Conservation (phyloP, 2,329 filamentous ascomycete genomes). For the Penicillium sp. region DNA sequence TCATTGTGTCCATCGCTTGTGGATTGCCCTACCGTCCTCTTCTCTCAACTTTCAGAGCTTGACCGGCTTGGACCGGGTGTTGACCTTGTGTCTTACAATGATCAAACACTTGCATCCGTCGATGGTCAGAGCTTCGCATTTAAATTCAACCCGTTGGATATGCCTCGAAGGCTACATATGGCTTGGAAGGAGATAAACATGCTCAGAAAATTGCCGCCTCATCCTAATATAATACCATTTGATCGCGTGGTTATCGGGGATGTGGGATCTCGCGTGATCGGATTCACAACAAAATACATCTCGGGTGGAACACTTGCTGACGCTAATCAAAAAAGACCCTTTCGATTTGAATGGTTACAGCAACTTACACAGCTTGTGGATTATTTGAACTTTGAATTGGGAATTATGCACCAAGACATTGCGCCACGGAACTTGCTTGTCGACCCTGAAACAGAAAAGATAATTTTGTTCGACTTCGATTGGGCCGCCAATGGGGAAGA, state of each 20-base stretch:
- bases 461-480: conserved; percentile 30
- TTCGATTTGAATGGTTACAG: conserved; percentile 27
- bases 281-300: conserved; percentile 30
- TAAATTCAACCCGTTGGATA: conserved; percentile 20
- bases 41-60: neutral
- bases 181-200: conserved; percentile 30
- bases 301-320: conserved; percentile 20
- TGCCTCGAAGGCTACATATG: conserved; percentile 17
- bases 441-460: conserved; percentile 21
- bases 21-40: neutral
- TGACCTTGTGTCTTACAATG: neutral
- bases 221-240: conserved; percentile 32
- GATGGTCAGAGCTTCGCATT: conserved; percentile 15
- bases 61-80: neutral
- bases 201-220: conserved; percentile 24
- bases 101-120: conserved; percentile 5
- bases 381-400: conserved; percentile 24
- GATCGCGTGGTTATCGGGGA: conserved; percentile 28
- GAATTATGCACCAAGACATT: conserved; percentile 31
- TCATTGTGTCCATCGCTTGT: neutral
- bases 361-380: conserved; percentile 26
- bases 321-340: conserved; percentile 20
- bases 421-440: conserved; percentile 27
- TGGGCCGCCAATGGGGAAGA: conserved; percentile 20
- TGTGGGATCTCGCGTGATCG: conserved; percentile 26